A percentile compares a stretch with the other conserved stretches of the same genome.
These are phyloP conservation scores for Parachlorella kessleri DNA, from an alignment of 139 green algal genomes.

Conservation along the genomic window DNA sequence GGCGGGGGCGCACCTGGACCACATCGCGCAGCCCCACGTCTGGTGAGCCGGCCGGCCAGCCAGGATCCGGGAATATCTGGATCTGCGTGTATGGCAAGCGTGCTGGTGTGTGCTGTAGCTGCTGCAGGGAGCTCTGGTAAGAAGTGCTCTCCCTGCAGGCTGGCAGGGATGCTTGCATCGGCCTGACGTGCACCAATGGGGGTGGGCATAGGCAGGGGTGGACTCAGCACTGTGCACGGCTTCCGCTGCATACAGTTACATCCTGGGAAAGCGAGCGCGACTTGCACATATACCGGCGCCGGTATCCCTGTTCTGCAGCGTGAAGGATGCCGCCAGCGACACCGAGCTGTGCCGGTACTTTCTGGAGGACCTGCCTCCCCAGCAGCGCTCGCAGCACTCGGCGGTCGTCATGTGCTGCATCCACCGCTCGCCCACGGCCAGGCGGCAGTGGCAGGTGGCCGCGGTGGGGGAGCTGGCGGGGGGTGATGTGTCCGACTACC, in stretches of 20 bases:
- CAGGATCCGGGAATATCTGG: too few relatives aligned
- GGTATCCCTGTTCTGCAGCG: neutral
- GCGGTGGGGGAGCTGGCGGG: neutral
- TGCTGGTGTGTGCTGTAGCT: too few relatives aligned
- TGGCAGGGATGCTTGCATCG: too few relatives aligned
- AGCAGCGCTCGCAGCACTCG: neutral
- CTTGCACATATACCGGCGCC: too few relatives aligned
- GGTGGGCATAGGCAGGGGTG: too few relatives aligned
- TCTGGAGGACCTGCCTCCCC: constrained; percentile 7
- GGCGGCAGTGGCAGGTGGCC: constrained; percentile 10
- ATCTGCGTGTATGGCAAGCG: too few relatives aligned
- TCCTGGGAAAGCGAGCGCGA: too few relatives aligned
- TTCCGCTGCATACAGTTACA: too few relatives aligned
- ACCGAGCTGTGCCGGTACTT: constrained; percentile 2
- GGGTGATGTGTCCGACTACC: neutral
- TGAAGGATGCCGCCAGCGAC: neutral
- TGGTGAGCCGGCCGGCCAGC: neutral
- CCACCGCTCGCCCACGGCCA: neutral
- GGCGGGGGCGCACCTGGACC: neutral
- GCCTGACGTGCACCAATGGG: too few relatives aligned
- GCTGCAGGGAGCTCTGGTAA: too few relatives aligned
- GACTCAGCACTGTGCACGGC: too few relatives aligned
- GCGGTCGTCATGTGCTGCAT: constrained; percentile 5
- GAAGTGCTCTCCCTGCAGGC: too few relatives aligned
- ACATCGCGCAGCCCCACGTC: constrained; percentile 8